These are phyloP conservation scores for Pythium pyrilobum DNA, from an alignment of 352 stramenopile genomes.

Conservation along the genomic window DNA sequence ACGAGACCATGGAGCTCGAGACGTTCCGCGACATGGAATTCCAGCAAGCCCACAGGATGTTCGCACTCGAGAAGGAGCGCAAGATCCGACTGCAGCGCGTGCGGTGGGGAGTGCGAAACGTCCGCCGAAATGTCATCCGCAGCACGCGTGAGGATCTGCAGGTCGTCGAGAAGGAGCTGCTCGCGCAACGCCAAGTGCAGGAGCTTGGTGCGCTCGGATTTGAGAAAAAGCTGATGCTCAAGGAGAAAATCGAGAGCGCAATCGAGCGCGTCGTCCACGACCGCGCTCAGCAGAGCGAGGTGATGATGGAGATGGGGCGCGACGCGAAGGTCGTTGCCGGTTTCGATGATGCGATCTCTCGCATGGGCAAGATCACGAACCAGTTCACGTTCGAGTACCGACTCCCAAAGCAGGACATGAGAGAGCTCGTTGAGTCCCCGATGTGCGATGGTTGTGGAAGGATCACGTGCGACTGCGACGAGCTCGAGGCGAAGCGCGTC, in stretches of 20 bases:
- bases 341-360: conserved; percentile 44
- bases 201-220: conserved; percentile 55
- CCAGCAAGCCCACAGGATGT: conserved; percentile 33
- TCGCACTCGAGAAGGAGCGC: conserved; percentile 28
- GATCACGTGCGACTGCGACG: conserved; percentile 48
- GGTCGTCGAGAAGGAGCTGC: conserved; percentile 26
- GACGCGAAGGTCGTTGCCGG: conserved; percentile 33
- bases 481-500: conserved; percentile 2
- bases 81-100: conserved; percentile 52
- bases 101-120: conserved; percentile 55
- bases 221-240: conserved; percentile 43
- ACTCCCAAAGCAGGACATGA: conserved; percentile 50
- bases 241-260: conserved; percentile 38
- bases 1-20: conserved; percentile 63
- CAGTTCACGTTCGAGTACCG: conserved; percentile 57
- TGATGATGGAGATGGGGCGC: conserved; percentile 38
- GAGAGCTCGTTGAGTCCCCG: conserved; percentile 25
- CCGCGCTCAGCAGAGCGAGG: conserved; percentile 35
- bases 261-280: conserved; percentile 23
- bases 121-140: conserved; percentile 47
- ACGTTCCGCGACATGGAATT: conserved; percentile 54
- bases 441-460: conserved; percentile 49
- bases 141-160: conserved; percentile 35
- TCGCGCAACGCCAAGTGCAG: conserved; percentile 35
- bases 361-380: conserved; percentile 46